Conservation (phyloP, 139 green algal species). For the Auxenochlorella protothecoides region DNA sequence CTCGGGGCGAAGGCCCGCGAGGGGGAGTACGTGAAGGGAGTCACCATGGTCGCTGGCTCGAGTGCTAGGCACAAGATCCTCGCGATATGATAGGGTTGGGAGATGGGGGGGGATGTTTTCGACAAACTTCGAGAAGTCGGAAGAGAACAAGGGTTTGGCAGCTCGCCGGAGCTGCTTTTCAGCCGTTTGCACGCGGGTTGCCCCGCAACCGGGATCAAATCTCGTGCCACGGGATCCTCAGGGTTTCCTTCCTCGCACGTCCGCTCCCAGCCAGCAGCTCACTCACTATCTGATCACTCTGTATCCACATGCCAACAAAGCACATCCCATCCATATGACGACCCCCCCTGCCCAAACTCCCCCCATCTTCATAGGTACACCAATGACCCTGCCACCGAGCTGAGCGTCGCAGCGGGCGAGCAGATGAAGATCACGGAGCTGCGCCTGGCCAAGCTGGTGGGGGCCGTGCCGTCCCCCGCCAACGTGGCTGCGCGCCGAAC, state of each 20-base stretch:
- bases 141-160: too few relatives aligned
- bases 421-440: slow-evolving; percentile 96
- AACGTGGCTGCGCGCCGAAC: slow-evolving; percentile 23
- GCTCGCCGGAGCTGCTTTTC: too few relatives aligned
- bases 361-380: slow-evolving; percentile 16
- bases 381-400: slow-evolving; percentile 55
- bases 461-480: neutral
- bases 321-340: too few relatives aligned
- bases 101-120: neutral
- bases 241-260: too few relatives aligned
- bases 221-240: too few relatives aligned
- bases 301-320: too few relatives aligned
- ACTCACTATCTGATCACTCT: too few relatives aligned
- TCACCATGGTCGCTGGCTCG: slow-evolving; percentile 6
- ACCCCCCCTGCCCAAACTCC: neutral
- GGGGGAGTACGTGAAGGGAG: slow-evolving; percentile 9
- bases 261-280: too few relatives aligned
- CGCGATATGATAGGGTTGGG: neutral
- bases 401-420: slow-evolving; percentile 60
- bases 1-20: neutral
- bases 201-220: too few relatives aligned
- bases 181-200: too few relatives aligned
- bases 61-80: neutral
- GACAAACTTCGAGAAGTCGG: too few relatives aligned
- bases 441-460: slow-evolving; percentile 53